Conservation (phyloP, 176 grass and related monocot species). For the Neostapfia colusana region DNA sequence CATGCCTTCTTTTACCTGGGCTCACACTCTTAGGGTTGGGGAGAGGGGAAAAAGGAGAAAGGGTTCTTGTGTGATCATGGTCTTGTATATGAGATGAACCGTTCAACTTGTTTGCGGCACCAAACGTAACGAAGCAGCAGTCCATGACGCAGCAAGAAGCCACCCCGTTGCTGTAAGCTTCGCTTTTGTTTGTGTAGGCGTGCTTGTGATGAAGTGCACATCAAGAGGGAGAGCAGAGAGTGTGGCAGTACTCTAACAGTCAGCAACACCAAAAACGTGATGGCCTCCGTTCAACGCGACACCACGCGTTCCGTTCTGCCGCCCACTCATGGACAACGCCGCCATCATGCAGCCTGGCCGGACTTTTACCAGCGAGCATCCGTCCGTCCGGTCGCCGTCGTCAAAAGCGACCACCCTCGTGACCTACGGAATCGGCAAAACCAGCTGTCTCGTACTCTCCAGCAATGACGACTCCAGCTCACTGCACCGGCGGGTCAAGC, state of each 20-base stretch:
- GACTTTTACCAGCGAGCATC: not conserved
- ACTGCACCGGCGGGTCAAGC: slow-evolving; percentile 3
- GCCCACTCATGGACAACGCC: not conserved
- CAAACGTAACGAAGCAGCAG: not conserved
- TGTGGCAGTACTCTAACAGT: not conserved
- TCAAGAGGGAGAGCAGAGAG: no score
- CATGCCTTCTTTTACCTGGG: not conserved
- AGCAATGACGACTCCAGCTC: not conserved
- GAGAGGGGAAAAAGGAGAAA: not conserved
- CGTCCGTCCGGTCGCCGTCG: not conserved
- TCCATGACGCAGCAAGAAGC: not conserved
- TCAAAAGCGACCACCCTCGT: not conserved
- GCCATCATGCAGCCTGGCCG: not conserved
- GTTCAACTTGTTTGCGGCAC: not conserved
- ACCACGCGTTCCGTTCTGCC: not conserved
- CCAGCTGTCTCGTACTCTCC: slow-evolving; percentile 15
- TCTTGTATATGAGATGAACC: not conserved
- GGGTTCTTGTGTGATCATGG: not conserved
- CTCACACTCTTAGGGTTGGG: no score
- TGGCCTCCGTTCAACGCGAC: not conserved
- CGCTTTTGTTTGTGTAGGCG: not conserved
- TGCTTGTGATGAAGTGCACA: not conserved
- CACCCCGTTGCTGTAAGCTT: not conserved
- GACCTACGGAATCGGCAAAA: not conserved
- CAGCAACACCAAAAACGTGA: not conserved